Evolutionary conservation across 441 rosid genomes (phyloP).

Genomic region (Erysimum cheiri): DNA sequence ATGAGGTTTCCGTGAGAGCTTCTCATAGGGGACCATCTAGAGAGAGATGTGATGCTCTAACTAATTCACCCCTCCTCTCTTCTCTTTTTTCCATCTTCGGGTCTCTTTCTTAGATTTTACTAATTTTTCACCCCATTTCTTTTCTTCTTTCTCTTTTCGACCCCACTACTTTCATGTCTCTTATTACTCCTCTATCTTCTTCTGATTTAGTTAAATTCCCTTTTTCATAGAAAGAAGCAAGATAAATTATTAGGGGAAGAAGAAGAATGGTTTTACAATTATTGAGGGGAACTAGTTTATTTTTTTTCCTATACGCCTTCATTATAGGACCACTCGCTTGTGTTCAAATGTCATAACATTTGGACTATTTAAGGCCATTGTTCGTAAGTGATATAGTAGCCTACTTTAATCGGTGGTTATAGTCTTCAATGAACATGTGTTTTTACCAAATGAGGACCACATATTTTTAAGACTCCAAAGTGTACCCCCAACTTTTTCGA

Average conservation of each 20-base stretch:
- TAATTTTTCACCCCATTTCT: slow-evolving; percentile 27
- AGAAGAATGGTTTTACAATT: no score
- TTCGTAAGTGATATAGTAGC: not conserved
- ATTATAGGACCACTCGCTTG: slow-evolving; percentile 38
- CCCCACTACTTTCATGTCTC: slow-evolving; percentile 40
- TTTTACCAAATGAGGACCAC: slow-evolving; percentile 1
- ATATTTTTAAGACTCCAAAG: not conserved
- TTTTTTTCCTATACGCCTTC: slow-evolving; percentile 22
- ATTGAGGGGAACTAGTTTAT: not conserved
- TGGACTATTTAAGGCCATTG: slow-evolving; percentile 14
- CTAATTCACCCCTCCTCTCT: slow-evolving; percentile 29
- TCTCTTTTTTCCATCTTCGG: slow-evolving; percentile 16
- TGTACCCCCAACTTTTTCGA: slow-evolving; percentile 3
- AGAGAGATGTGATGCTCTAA: slow-evolving; percentile 47
- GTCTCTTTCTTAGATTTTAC: slow-evolving; percentile 37
- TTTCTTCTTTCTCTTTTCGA: slow-evolving; percentile 38
- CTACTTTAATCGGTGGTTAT: slow-evolving; percentile 34
- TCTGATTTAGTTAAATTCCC: slow-evolving; percentile 23
- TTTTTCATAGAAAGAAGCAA: not conserved
- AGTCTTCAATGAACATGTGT: not conserved
- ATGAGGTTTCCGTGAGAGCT: slow-evolving; percentile 42
- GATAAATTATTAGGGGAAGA: no score
- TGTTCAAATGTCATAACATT: slow-evolving; percentile 30
- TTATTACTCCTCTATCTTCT: not conserved
- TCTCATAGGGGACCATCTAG: slow-evolving; percentile 37